Evolutionary conservation across 306 rosid species (phyloP), one percentile per base, ranked within the genome.

Genomic region (Nissolia schottii): DNA sequence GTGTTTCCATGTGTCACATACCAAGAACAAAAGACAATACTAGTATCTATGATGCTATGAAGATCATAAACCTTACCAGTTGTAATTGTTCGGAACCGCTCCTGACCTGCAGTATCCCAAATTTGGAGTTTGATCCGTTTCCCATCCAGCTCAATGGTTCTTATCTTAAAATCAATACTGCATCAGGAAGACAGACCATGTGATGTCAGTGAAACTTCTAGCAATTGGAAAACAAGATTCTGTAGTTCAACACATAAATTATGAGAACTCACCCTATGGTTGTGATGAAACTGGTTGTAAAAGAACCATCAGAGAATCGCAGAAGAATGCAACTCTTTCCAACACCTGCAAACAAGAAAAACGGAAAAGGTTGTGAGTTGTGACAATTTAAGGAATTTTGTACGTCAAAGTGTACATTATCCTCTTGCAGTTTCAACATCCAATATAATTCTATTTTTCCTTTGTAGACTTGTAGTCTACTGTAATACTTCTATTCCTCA

Each of bases 61-160:
- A 22, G 38, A 79, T 75, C 6, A 76, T 32, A 57, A 84, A 70
- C 49, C 28, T 68, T 74, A 91, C 98, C 97, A 2, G 96, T 91
- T 27, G 98, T 94, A 75, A 94, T 94, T 53, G 98, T 91, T 40
- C 98, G 90, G 70, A 94, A 94, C 64, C 97, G 86, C 85, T 94
- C 98, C 63, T 94, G 98, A 31, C 98, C 98, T 63, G 98, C 98
- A 14, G 98, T 94, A 66, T 94, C 98, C 98, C 98, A 94, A 59
- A 94, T 89, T 86, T 94, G 98, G 58, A 94, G 92, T 82, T 89
- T 94, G 74, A 94, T 85, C 64, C 92, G 88, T 76, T 94, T 94
- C 45, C 91, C 96, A 89, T 94, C 97, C 76, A 89, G 86, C 79
- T 91, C 96, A 79, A 94, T 94, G 87, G 95, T 85, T 74, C 97